These are phyloP conservation scores for Posidonia australis DNA, from an alignment of 106 monocot genomes.

Conservation along the genomic window DNA sequence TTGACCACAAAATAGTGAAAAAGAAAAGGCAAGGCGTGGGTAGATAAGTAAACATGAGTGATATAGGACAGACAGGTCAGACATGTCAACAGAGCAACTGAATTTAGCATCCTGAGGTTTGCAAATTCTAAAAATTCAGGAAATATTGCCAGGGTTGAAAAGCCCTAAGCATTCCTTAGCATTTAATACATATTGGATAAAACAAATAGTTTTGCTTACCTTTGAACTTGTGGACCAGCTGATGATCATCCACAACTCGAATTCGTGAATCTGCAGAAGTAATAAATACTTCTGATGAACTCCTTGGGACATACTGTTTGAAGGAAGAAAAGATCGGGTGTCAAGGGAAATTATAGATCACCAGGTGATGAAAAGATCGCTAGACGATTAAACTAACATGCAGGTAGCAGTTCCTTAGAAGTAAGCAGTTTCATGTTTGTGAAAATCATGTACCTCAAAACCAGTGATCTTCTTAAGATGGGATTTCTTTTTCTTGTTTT, in stretches of 20 bases:
- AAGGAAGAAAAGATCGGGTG: no score
- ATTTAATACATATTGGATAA: no score
- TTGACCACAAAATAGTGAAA: no score
- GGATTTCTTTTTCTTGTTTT: slow-evolving; percentile 80
- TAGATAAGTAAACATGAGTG: no score
- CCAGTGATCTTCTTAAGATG: slow-evolving; percentile 78
- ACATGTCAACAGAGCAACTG: no score
- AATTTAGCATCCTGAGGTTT: no score
- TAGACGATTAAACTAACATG: not conserved
- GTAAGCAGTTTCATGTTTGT: not conserved
- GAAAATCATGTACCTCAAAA: slow-evolving; percentile 54
- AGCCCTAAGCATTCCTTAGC: no score
- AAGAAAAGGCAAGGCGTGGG: no score
- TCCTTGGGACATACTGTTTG: slow-evolving; percentile 1
- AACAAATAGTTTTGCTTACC: not conserved
- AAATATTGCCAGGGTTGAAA: no score
- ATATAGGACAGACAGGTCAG: no score
- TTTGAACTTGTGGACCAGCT: slow-evolving; percentile 7
- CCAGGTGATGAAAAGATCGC: not conserved
- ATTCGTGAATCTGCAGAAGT: slow-evolving; percentile 97
- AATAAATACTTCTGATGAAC: slow-evolving; percentile 7
- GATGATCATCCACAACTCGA: slow-evolving; percentile 7
- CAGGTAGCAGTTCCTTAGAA: not conserved
- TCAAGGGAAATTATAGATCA: not conserved
- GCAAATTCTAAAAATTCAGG: no score